Evolutionary conservation across 352 stramenopile species (phyloP).

Genomic region (Discostella stelligera): DNA sequence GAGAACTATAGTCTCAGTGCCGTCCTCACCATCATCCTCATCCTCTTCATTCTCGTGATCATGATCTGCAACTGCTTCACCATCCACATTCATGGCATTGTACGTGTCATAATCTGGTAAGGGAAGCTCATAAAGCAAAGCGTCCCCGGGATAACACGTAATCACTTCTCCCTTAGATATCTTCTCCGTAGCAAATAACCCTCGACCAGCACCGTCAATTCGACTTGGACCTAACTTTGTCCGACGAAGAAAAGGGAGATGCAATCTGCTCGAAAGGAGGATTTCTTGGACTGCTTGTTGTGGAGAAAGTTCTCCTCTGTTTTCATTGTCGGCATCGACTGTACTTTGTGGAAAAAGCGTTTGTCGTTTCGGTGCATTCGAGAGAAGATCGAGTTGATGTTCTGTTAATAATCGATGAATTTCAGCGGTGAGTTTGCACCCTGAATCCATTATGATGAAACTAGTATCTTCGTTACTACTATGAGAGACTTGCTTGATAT

Average conservation of each 20-base stretch:
- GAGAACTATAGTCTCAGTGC: conserved; percentile 25
- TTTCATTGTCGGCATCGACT: conserved; percentile 23
- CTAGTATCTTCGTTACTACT: conserved; percentile 6
- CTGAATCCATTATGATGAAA: conserved; percentile 5
- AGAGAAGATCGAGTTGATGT: conserved; percentile 11
- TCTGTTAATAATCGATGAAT: conserved; percentile 19
- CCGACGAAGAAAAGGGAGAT: conserved; percentile 31
- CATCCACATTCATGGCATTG: conserved; percentile 2
- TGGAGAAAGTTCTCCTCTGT: conserved; percentile 1
- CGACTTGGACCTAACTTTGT: conserved; percentile 26
- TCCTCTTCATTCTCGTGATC: not conserved
- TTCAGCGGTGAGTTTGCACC: conserved; percentile 4
- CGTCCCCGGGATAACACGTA: conserved; percentile 52
- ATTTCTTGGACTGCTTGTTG: conserved; percentile 26
- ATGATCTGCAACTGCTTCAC: conserved; percentile 18
- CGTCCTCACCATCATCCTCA: conserved; percentile 29
- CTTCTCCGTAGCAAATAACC: conserved; percentile 41
- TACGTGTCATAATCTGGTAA: conserved; percentile 9
- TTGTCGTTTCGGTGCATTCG: conserved; percentile 10
- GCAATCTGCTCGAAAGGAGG: conserved; percentile 19
- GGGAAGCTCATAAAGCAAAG: conserved; percentile 28
- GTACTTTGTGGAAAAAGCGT: conserved; percentile 22
- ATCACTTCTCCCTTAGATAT: conserved; percentile 44
- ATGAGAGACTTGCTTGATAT: not conserved
- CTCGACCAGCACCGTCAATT: conserved; percentile 35